Evolutionary conservation across 257 asterid species (phyloP).

Genomic region (Nicotiana paniculata): DNA sequence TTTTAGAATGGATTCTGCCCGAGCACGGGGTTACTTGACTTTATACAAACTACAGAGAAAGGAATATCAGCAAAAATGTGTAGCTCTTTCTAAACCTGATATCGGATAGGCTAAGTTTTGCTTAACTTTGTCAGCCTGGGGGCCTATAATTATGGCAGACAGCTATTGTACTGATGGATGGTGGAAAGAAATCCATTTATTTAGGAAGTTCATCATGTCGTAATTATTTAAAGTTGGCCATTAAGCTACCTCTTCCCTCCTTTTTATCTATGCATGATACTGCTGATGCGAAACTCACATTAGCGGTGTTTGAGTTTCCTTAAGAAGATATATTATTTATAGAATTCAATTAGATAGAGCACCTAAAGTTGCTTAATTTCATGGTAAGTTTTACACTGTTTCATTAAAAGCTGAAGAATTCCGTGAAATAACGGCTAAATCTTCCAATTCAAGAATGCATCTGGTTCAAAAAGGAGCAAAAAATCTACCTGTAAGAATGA

Average conservation of each 20-base stretch:
- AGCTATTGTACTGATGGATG: not conserved
- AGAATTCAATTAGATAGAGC: not conserved
- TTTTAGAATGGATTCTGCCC: too few relatives aligned
- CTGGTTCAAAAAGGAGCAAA: too few relatives aligned
- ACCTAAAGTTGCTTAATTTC: not conserved
- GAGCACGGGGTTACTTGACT: too few relatives aligned
- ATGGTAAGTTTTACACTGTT: not conserved
- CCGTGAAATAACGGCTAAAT: not conserved
- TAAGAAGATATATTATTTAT: not conserved
- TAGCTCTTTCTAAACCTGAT: not conserved
- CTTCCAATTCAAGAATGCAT: not conserved
- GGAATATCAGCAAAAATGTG: not conserved
- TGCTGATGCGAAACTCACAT: not conserved
- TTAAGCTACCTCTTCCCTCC: not conserved
- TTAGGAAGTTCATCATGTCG: not conserved
- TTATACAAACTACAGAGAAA: too few relatives aligned
- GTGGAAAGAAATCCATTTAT: not conserved
- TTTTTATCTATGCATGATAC: not conserved
- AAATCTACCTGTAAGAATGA: too few relatives aligned
- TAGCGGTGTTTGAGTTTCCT: not conserved
- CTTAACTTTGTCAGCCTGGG: not conserved
- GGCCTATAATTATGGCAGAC: not conserved
- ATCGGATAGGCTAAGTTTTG: not conserved
- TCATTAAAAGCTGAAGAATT: not conserved
- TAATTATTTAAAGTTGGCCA: not conserved